Base-by-base conservation (phyloP, 2,329 filamentous ascomycete genomes). In the Phaeosphaeriaceae sp. region DNA sequence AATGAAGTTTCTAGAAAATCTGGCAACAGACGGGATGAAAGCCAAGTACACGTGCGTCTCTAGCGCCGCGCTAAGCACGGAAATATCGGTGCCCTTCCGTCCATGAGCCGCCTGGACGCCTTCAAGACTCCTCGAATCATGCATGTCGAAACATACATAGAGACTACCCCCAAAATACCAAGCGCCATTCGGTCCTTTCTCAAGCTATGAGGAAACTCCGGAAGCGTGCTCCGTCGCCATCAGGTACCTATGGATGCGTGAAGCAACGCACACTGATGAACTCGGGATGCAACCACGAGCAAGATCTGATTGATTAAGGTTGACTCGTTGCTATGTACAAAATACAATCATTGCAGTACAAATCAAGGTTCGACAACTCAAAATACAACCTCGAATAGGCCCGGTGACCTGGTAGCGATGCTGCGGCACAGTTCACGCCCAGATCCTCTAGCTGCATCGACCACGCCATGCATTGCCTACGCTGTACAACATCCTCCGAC, bases 1-100 rank as follows among this genome's bases (percentile, higher is more conserved):
- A 9, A 27, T 24, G 3, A 33, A 6, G 19, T 48, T 10, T 2
- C 10, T 48, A 3, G 10, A 19, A 7, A 42, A 42, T 22, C 22
- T 25, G 44, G 44, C 7, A 11, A 22, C 11, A 17, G 22, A 24
- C 17, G 11, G 25, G 17, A 31, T 36, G 36, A 25, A 54, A 48
- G 25, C 20, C 36, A 40, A 31, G 52, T 9, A 49, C 42, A 31
- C 42, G 36, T 52, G 48, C 49, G 24, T 42, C 20, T 3, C 44
- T 41, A 56, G 49, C 45, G 15, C 31, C 40, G 22, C 50, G 40
- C 42, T 52, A 45, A n/a, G 17, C n/a, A n/a, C 9, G 4, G 36
- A 24, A n/a, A 24, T 15, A 21, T 10, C 21, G 21, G 21, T 22
- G 42, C 7, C 7, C 11, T 45, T 22, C 42, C 42, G 42, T 15